phyloP scores from a whole-genome alignment of 768 basidiomycete genomes.

The Phanerochaete sordida region DNA sequence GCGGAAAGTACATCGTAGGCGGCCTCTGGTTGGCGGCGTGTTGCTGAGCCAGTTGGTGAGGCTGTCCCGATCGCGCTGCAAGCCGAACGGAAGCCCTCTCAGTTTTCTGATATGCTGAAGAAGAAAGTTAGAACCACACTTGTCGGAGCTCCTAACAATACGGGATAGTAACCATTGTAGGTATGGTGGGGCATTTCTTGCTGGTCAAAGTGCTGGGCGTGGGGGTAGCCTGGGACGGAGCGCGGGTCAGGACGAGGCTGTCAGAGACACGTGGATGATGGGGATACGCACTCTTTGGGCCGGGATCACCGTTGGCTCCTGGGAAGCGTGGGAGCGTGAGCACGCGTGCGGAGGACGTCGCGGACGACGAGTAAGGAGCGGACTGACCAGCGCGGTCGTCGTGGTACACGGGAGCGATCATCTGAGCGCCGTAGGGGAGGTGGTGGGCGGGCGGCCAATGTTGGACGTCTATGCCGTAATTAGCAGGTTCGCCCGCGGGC shows the following conservation, averaged over 20 bases:
- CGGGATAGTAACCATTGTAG: conserved; percentile 17
- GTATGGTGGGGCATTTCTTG: conserved; percentile 10
- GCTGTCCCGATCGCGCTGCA: conserved; percentile 44
- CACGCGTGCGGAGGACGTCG: neutral
- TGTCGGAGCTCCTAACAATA: conserved; percentile 13
- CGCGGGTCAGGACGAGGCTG: neutral
- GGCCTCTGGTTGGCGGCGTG: conserved; percentile 24
- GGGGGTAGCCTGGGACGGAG: neutral
- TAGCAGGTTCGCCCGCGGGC: conserved; percentile 19
- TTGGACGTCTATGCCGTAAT: conserved; percentile 22
- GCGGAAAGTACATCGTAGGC: conserved; percentile 15
- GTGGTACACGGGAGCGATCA: conserved; percentile 47
- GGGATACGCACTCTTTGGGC: neutral
- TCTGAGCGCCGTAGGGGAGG: conserved; percentile 38
- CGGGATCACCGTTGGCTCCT: neutral
- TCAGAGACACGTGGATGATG: neutral
- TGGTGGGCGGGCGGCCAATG: conserved; percentile 29
- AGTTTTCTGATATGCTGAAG: conserved; percentile 46
- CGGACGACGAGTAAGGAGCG: neutral
- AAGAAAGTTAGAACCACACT: conserved; percentile 19
- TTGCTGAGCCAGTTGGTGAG: conserved; percentile 30
- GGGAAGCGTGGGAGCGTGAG: neutral
- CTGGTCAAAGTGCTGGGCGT: conserved; percentile 16
- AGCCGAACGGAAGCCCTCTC: conserved; percentile 59
- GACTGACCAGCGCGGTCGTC: conserved; percentile 56